Conservation (phyloP, 1,284 basidiomycete genomes). For the Puccinia brachypodii region DNA sequence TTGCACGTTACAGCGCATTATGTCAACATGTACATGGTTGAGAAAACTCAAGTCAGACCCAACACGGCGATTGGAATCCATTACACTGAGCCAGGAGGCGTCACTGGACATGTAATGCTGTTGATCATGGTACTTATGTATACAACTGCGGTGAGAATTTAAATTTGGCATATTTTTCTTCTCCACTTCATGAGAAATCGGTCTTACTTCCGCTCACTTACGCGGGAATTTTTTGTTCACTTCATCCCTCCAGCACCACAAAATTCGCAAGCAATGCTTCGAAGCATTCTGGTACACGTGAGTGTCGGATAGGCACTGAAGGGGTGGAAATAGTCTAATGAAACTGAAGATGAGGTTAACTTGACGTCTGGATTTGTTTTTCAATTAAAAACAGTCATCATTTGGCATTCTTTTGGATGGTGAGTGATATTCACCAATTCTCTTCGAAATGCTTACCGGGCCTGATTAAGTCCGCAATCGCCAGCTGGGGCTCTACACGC, state of each 20-base stretch:
- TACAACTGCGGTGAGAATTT: conserved; percentile 50
- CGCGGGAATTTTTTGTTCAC: conserved; percentile 27
- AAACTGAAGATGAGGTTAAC: no score
- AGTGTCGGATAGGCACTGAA: no score
- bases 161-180: background rate
- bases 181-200: background rate
- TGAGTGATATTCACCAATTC: conserved; percentile 55
- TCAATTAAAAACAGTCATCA: no score
- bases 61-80: conserved; percentile 45
- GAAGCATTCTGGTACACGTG: conserved; percentile 91
- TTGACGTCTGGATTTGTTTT: no score
- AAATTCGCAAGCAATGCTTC: conserved; percentile 79
- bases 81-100: conserved; percentile 62
- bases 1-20: conserved; percentile 47
- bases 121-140: conserved; percentile 72
- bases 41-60: conserved; percentile 41
- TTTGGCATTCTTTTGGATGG: conserved; percentile 85
- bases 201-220: background rate
- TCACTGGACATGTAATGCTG: conserved; percentile 73
- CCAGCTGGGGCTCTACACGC: conserved; percentile 68
- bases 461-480: background rate
- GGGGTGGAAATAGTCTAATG: no score
- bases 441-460: background rate
- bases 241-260: conserved; percentile 69
- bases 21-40: conserved; percentile 45